These are phyloP conservation scores for Colletotrichum cordylinicola DNA, from an alignment of 2,329 filamentous ascomycete species.

Conservation along the genomic window DNA sequence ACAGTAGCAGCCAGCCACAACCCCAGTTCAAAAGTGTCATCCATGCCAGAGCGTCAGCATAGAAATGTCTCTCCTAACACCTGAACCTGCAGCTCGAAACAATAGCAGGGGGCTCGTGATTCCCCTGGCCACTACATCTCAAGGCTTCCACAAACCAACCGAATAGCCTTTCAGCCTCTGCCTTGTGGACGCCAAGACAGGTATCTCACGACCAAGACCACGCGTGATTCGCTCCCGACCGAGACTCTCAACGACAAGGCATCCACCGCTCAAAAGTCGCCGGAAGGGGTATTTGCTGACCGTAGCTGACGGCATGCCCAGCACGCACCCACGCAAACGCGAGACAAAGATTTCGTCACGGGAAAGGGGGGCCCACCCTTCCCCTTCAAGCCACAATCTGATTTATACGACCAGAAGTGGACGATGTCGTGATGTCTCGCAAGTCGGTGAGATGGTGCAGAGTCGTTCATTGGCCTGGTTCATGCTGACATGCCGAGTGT, in stretches of 20 bases:
- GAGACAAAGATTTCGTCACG: not conserved
- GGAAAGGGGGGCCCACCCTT: not conserved
- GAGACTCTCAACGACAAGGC: not conserved
- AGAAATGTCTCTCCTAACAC: not conserved
- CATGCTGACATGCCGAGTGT: not conserved
- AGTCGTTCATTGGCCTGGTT: not conserved
- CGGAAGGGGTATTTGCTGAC: not conserved
- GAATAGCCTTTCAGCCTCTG: not conserved
- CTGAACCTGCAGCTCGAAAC: not conserved
- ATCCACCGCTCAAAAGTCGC: not conserved
- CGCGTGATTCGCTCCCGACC: not conserved
- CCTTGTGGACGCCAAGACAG: not conserved
- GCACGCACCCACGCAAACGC: not conserved
- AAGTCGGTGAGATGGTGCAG: not conserved
- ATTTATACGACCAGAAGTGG: not conserved
- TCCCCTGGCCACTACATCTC: not conserved
- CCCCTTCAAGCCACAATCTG: not conserved
- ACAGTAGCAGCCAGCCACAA: no score
- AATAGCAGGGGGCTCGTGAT: not conserved
- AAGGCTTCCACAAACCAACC: not conserved
- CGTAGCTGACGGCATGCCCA: not conserved
- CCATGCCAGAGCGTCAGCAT: not conserved
- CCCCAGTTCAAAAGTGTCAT: not conserved
- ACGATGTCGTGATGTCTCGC: not conserved
- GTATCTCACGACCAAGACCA: not conserved